Base-by-base conservation (phyloP, 176 grass and related monocot genomes). In the Oryza glaberrima region DNA sequence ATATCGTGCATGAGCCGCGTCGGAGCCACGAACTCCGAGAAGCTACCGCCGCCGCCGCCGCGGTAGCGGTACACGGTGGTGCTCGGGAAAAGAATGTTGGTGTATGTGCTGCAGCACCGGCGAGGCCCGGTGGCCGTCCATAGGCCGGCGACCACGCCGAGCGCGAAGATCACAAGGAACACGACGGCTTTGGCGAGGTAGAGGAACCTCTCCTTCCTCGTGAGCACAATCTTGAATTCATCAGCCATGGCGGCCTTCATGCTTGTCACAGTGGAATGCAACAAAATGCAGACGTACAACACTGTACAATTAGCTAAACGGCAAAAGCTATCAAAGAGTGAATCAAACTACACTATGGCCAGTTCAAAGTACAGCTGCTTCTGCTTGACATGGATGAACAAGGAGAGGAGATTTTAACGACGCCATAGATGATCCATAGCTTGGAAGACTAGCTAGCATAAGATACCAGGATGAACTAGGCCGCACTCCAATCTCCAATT, bases 1-100 rank as follows among this genome's bases (percentile, higher is more conserved):
- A 98, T 94, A 65, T 69, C 81, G 82, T 98, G 92, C 84, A 93
- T 86, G 76, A 98, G 74, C 20, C 70, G 87, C 56, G 87, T 87
- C 45, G 95, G 95, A 9, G 88, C 84, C 69, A 90, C 73, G 91
- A 95, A 95, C 66, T 87, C 85, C 47, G 79, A 67, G 68, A 98
- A 82, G 26, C 30, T 71, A 4, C 19, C 0, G 14, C 19, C 51
- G 45, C 74, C 49, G 67, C 80, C 26, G 43, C 72, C 83, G 45
- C 6, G 1, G 52, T 65, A 56, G 0, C 43, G 10, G 23, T 78
- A 82, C 2, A 84, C 78, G 9, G 46, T 70, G 41, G 77, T 75
- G 68, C 68, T 87, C 6, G 90, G 84, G 65, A 89, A 65, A 67
- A 73, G 14, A 51, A 89, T 61, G 72, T 8, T 70, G 13, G 71